phyloP scores from a whole-genome alignment of 148 eudicot genomes.

The Rhododendron molle region DNA sequence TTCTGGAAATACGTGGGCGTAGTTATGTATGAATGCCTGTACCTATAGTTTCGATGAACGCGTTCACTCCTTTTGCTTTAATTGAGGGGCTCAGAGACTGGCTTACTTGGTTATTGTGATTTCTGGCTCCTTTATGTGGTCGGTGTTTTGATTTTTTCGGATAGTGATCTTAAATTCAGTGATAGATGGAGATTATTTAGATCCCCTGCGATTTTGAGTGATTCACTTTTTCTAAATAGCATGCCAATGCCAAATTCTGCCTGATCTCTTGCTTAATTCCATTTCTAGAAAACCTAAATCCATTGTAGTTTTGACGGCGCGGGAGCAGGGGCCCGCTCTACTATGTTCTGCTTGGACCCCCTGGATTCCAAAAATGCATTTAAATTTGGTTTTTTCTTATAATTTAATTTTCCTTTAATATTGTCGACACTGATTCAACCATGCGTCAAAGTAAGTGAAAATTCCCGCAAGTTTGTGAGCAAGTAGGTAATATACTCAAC shows the following conservation, averaged over 20 bases:
- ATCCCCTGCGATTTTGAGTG: neutral
- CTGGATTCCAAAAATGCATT: too few relatives aligned
- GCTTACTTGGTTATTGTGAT: neutral
- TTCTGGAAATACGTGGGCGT: neutral
- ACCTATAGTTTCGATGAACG: neutral
- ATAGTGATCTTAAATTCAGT: too few relatives aligned
- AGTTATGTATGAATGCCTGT: neutral
- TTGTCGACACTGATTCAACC: too few relatives aligned
- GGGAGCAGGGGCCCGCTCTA: neutral
- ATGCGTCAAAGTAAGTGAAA: too few relatives aligned
- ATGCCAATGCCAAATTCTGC: neutral
- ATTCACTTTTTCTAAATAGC: neutral
- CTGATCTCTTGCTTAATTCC: neutral
- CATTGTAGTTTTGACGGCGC: neutral
- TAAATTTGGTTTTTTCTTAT: too few relatives aligned
- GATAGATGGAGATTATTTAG: neutral
- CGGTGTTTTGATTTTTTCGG: too few relatives aligned
- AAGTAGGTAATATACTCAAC: too few relatives aligned
- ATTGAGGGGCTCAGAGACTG: neutral
- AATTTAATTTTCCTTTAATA: too few relatives aligned
- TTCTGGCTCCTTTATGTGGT: neutral
- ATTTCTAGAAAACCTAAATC: neutral
- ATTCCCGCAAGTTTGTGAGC: too few relatives aligned
- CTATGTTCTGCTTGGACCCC: too few relatives aligned
- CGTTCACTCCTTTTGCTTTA: neutral